Base-by-base conservation (phyloP, 805 yeast species). In the Clavispora phyllophila region DNA sequence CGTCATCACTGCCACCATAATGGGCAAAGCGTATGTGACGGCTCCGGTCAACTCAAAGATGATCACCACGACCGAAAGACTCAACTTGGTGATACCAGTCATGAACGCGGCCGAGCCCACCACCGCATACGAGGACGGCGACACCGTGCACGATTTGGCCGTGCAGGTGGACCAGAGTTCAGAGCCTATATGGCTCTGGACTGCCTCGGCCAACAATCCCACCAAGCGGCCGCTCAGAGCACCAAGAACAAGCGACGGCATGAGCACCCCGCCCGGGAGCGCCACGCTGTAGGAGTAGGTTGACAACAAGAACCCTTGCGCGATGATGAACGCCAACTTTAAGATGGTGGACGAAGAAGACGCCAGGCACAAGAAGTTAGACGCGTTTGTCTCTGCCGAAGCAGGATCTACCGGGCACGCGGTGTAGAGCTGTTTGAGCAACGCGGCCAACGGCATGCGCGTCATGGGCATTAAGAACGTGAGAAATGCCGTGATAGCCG, bases 1-100 rank as follows among this genome's bases (percentile, higher is more conserved):
- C 8, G 81, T 72, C 70, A 88, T 76, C 2, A 87, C 95, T 1
- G 90, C 84, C 12, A 81, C 66, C 96, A 87, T 87, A 24, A 87
- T 84, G 0, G 96, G 96, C 35, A 87, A 66, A 2, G 87, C 88
- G 55, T 87, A 87, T 0, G 85, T 76, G 38, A 88, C 71, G 0
- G 96, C 96, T 20, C 96, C 96, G 0, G 96, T 86, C 31, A 87
- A 65, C 60, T 87, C 96, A 60, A 86, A 84, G 48, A 87, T 70
- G 20, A 88, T 78, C 6, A 87, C 90, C 14, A 87, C 96, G 7
- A 84, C 81, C 35, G 88, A 76, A 48, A 87, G 82, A 4, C 90
- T 86, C 64, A 87, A 75, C 49, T 87, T 79, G 3, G 96, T 86
- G 13, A 83, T 79, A 4, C 95, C 95, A 0, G 93, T 79, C 50